phyloP scores from a whole-genome alignment of 1,139 yeast species.

The Yamadazyma dushanensis region DNA sequence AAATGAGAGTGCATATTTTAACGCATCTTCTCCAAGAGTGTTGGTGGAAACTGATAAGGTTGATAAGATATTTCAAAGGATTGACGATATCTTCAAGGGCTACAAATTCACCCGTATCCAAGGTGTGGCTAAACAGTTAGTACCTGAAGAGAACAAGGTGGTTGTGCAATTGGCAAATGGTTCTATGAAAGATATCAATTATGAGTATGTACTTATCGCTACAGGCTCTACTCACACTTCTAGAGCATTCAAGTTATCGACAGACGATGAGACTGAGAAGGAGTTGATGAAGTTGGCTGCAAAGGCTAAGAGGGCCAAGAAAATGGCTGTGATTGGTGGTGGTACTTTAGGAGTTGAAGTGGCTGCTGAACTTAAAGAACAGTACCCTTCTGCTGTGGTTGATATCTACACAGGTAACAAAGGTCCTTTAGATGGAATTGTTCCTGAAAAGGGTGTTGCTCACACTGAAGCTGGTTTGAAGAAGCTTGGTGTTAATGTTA shows the following conservation, averaged over 20 bases:
- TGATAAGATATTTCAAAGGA: conserved; percentile 16
- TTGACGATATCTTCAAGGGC: conserved; percentile 10
- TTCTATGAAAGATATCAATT: conserved; percentile 13
- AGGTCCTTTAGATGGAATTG: conserved; percentile 18
- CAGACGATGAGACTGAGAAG: conserved; percentile 12
- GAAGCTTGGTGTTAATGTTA: conserved; percentile 20
- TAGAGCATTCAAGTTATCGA: conserved; percentile 22
- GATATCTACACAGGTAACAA: conserved; percentile 22
- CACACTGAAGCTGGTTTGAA: conserved; percentile 11
- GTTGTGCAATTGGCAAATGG: conserved; percentile 11
- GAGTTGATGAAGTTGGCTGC: conserved; percentile 14
- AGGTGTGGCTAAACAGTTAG: conserved; percentile 20
- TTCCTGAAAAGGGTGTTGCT: conserved; percentile 16
- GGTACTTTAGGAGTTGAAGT: conserved; percentile 33
- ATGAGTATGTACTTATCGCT: conserved; percentile 29
- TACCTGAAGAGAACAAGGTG: conserved; percentile 15
- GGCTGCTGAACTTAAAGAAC: conserved; percentile 26
- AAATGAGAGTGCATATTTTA: conserved; percentile 18
- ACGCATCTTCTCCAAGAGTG: conserved; percentile 25
- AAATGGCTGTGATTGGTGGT: conserved; percentile 30
- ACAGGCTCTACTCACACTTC: conserved; percentile 22
- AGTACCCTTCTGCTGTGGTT: conserved; percentile 17
- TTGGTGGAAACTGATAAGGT: conserved; percentile 20
- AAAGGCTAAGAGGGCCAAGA: conserved; percentile 17
- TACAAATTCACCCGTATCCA: conserved; percentile 11